Percentiles rank a stretch among this genome's conserved stretches.
Conservation (phyloP, 1,284 basidiomycete species). For the Ustilago shanxiensis region DNA sequence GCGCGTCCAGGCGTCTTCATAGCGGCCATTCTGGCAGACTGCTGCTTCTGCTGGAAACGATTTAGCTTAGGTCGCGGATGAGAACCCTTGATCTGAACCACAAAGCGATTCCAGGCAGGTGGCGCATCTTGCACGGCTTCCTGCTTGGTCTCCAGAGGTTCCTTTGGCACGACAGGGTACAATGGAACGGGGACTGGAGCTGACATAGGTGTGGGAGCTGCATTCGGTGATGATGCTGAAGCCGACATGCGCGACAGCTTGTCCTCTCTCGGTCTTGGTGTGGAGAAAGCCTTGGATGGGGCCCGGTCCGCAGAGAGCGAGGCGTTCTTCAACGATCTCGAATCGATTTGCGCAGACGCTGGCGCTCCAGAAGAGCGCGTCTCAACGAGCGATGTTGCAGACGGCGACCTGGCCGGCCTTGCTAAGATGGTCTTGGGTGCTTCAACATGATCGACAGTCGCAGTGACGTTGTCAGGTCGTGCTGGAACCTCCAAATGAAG, state of each 20-base stretch:
- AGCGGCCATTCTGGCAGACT: slow-evolving; percentile 33
- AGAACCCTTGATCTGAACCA: slow-evolving; percentile 41
- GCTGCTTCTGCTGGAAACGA: slow-evolving; percentile 45
- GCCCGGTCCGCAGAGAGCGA: slow-evolving; percentile 10
- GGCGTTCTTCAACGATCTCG: slow-evolving; percentile 15
- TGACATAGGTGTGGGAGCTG: slow-evolving; percentile 11
- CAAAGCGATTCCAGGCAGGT: slow-evolving; percentile 61
- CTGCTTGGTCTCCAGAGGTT: slow-evolving; percentile 42
- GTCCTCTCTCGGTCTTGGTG: slow-evolving; percentile 15
- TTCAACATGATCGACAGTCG: slow-evolving; percentile 1
- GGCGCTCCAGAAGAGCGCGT: background rate
- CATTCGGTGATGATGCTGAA: background rate
- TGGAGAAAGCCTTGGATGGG: slow-evolving; percentile 1
- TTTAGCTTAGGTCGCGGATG: slow-evolving; percentile 34
- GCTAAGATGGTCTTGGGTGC: slow-evolving; percentile 37
- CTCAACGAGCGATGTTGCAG: slow-evolving; percentile 11
- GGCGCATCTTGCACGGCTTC: slow-evolving; percentile 52
- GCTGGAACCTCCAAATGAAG: background rate
- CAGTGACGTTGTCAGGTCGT: background rate
- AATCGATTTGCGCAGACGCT: background rate
- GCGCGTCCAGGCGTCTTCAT: slow-evolving; percentile 39
- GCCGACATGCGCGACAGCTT: slow-evolving; percentile 7
- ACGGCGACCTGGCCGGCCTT: slow-evolving; percentile 19
- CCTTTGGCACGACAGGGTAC: slow-evolving; percentile 38
- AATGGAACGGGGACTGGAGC: slow-evolving; percentile 25